Base-by-base conservation (phyloP, 495 filamentous ascomycete genomes). In the Astrothelium macrocarpum region DNA sequence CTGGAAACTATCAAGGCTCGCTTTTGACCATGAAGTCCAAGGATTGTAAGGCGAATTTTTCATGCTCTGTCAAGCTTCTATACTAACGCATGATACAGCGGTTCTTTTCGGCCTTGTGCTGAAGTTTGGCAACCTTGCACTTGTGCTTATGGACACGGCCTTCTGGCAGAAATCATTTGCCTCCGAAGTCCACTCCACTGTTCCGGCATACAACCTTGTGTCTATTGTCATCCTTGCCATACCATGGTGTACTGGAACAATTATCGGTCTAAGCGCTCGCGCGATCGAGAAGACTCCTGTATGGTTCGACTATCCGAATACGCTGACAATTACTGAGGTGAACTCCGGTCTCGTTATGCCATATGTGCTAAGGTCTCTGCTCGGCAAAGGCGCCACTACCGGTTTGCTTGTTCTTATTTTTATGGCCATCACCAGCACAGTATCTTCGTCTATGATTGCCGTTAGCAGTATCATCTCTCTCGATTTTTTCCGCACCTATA, bases 111-210 rank as follows among this genome's bases (percentile, higher is more conserved):
- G 66, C 25, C 63, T 71, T 16, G 34, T 71, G 28, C 66, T 68
- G 45, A 68, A 68, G 26, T 62, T 45, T 45, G 69, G 63, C 16
- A 71, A 71, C 59, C 67, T 68, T 59, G 67, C 63, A 45, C 39
- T 68, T 18, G 66, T 71, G 16, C 62, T 66, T n/a, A 79, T 77
- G 76, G 77, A 79, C 60, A 79, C 76, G 0, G 76, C 74, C 56
- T 78, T 78, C 65, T 80, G 77, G 58, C 78, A 77, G 65, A 80
- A 80, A 46, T 74, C 77, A 1, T 78, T 81, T 64, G 72, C 78
- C 0, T 20, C 76, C 76, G 1, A 68, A 68, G 10, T 69, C 74
- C 16, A 53, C 62, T 25, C 20, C 29, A 39, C 32, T 53, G 31
- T 59, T 45, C 61, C 46, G 76, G 73, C 65, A 69, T 59, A 80